These are phyloP conservation scores for Thymus quinquecostatus DNA, from an alignment of 257 asterid species.

Conservation along the genomic window DNA sequence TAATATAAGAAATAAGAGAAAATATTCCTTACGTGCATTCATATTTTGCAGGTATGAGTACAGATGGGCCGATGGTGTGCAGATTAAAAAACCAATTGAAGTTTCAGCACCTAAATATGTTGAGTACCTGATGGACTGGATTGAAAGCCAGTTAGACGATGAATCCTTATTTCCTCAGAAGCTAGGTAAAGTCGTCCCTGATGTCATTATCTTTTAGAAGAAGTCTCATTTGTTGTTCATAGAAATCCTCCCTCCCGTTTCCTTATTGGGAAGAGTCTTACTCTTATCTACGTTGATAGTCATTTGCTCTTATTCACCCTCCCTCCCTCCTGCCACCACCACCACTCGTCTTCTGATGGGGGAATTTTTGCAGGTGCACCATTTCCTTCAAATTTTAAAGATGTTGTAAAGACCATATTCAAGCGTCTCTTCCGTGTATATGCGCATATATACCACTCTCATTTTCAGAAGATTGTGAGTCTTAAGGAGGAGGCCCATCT, in stretches of 20 bases:
- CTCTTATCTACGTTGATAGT: background rate
- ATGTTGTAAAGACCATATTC: slow-evolving; percentile 78
- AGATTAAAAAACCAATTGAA: slow-evolving; percentile 85
- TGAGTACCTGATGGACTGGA: slow-evolving; percentile 95
- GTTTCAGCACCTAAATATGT: slow-evolving; percentile 95
- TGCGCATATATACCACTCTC: slow-evolving; percentile 84
- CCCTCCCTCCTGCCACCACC: background rate
- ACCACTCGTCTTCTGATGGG: slow-evolving; percentile 17
- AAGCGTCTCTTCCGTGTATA: slow-evolving; percentile 84
- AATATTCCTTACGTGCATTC: slow-evolving; percentile 2
- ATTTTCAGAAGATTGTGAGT: slow-evolving; percentile 74
- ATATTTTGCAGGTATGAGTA: slow-evolving; percentile 69
- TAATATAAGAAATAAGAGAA: slow-evolving; percentile 4
- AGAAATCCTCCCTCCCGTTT: background rate
- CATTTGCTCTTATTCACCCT: background rate
- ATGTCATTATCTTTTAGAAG: background rate
- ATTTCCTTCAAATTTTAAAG: slow-evolving; percentile 81
- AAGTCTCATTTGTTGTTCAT: slow-evolving; percentile 12
- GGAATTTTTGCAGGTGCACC: slow-evolving; percentile 62
- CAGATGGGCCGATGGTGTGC: slow-evolving; percentile 96
- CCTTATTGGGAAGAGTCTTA: background rate
- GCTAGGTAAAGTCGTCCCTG: slow-evolving; percentile 57
- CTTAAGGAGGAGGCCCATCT: slow-evolving; percentile 87
- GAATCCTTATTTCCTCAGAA: slow-evolving; percentile 88
- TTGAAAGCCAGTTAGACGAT: slow-evolving; percentile 82